A percentile compares a stretch with the other conserved stretches of the same genome.
Conservation (phyloP, 2,329 filamentous ascomycete species). For the Talaromyces sp. region DNA sequence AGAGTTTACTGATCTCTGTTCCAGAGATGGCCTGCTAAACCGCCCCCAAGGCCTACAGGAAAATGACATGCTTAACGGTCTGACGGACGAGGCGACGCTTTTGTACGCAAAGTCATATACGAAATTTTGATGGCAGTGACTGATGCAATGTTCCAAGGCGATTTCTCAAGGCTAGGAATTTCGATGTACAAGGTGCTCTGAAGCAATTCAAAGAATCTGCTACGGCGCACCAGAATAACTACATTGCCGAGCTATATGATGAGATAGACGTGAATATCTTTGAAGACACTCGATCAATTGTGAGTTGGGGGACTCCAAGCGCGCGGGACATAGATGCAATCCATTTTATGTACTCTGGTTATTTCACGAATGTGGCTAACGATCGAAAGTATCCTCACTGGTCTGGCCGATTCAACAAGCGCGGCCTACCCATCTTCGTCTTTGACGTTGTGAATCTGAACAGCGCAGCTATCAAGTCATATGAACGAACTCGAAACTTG, state of each 20-base stretch:
- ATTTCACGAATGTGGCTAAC: background rate
- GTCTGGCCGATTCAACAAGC: background rate
- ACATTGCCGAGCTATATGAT: background rate
- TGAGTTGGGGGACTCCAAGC: background rate
- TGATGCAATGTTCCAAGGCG: background rate
- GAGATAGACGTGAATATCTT: background rate
- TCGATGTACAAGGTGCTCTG: background rate
- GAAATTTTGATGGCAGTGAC: background rate
- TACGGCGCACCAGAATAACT: background rate
- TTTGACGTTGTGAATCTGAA: background rate
- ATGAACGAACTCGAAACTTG: background rate
- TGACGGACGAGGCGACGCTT: background rate
- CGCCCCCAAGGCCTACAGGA: background rate
- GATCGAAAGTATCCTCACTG: constrained; percentile 1
- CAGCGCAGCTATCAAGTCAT: background rate
- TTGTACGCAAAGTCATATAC: background rate
- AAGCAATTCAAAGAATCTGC: background rate
- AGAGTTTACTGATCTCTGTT: background rate
- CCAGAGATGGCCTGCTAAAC: background rate
- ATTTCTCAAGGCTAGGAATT: background rate
- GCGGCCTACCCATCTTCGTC: background rate
- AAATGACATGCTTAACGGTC: background rate
- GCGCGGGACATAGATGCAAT: too few relatives aligned
- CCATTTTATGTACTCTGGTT: too few relatives aligned
- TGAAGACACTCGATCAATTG: background rate